Base-by-base conservation (phyloP, 306 rosid genomes). In the Cucumis cinereus region DNA sequence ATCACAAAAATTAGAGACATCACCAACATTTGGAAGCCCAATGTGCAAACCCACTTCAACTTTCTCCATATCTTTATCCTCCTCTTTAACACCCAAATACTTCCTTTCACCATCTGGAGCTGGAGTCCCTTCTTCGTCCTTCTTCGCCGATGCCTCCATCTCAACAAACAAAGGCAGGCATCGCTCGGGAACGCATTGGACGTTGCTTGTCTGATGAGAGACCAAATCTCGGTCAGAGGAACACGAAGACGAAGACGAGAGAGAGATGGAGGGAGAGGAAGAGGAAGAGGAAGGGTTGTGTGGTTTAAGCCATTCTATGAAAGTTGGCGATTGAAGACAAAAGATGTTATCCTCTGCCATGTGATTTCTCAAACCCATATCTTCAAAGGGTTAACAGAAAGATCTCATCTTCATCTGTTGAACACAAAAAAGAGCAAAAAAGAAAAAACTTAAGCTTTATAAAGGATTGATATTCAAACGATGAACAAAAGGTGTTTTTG, bases 271-370 rank as follows among this genome's bases (percentile, higher is more conserved):
- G 15, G 82, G 80, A 45, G 35, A 77, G 24, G 24, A 67, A 16
- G 35, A 77, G 24, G 24, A 67, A 16, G 81, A 79, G 54, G 83
- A 62, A 62, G 90, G 82, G 4, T 86, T 59, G 35, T 81, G 59
- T 59, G 97, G 97, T 75, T 94, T 91, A 33, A 94, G 96, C 98
- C 98, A 91, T 81, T 94, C 98, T 77, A 94, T 89, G 88, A 91
- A 91, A 84, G 82, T 86, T 19, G 96, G 92, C n/a, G 93, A 77
- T 80, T 89, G 89, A 76, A 89, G 82, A 80, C 86, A 81, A 33
- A 81, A 64, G 77, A 55, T 85, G 55, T 82, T 79, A 50, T 85
- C 79, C n/a, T 84, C 87, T 15, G 77, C 74, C 77, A 75, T 85
- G 82, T 77, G 84, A 47, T 79, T 89, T 78, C 87, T 85, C 81